phyloP scores from a whole-genome alignment of 2,329 filamentous ascomycete species.

The Mollisia scopiformis region DNA sequence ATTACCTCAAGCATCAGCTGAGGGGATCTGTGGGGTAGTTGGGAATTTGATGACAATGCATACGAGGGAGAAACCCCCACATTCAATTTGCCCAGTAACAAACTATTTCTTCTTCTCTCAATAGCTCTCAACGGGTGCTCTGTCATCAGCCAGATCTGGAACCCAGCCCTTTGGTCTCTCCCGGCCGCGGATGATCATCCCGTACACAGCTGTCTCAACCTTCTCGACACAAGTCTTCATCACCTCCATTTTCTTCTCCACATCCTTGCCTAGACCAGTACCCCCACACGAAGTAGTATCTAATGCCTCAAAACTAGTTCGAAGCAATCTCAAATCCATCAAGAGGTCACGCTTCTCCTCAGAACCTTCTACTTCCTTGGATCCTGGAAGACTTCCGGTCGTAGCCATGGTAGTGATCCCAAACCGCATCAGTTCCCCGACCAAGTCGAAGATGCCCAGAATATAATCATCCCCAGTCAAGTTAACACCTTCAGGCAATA shows the following conservation, averaged over 20 bases:
- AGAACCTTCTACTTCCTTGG: constrained; percentile 29
- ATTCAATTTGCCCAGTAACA: background rate
- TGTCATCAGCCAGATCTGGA: constrained; percentile 63
- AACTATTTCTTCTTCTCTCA: constrained; percentile 12
- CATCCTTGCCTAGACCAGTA: constrained; percentile 61
- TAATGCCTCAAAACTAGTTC: constrained; percentile 76
- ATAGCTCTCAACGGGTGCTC: constrained; percentile 34
- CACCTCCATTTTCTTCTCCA: constrained; percentile 79
- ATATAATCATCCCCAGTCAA: constrained; percentile 85
- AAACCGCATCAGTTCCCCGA: constrained; percentile 96
- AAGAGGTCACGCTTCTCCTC: constrained; percentile 63
- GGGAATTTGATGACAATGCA: constrained; percentile 1
- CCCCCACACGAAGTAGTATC: constrained; percentile 52
- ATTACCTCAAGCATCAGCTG: constrained; percentile 4
- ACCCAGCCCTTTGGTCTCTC: constrained; percentile 93
- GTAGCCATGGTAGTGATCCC: constrained; percentile 87
- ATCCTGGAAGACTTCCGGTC: constrained; percentile 47
- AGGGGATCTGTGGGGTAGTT: background rate
- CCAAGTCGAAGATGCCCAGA: constrained; percentile 89
- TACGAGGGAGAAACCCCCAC: background rate
- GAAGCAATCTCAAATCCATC: constrained; percentile 77
- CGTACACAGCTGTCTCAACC: constrained; percentile 89
- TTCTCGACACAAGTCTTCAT: constrained; percentile 91
- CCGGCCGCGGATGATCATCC: constrained; percentile 81
- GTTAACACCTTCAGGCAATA: constrained; percentile 54